phyloP scores from a whole-genome alignment of 345 rosid species.

The Syzygium grande region DNA sequence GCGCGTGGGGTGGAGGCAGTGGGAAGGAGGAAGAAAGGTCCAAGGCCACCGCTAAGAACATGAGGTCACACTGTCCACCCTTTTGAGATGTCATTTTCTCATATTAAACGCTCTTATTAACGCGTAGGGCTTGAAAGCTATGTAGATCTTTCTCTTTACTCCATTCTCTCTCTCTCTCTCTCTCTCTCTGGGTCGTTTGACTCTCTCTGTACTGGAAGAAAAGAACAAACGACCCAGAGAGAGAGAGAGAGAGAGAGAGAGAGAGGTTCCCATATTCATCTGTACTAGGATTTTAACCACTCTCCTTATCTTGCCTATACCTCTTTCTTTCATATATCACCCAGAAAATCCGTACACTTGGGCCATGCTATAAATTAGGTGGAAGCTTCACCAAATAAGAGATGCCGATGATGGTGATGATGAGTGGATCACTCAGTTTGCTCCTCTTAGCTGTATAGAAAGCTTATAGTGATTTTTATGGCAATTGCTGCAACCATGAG shows the following conservation, averaged over 20 bases:
- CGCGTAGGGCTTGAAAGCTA: conserved; percentile 3
- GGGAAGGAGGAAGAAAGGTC: conserved; percentile 29
- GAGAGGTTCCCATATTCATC: background rate
- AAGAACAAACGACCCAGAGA: background rate
- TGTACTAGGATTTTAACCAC: background rate
- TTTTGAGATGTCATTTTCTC: conserved; percentile 64
- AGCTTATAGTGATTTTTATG: conserved; percentile 24
- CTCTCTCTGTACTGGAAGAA: background rate
- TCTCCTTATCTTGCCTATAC: background rate
- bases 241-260: background rate
- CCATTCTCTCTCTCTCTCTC: background rate
- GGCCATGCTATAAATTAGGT: background rate
- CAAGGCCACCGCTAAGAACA: conserved; percentile 16
- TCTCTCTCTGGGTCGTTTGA: background rate
- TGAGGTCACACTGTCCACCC: conserved; percentile 40
- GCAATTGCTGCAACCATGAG: conserved; percentile 65
- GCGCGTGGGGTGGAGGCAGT: background rate
- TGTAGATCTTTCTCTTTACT: background rate
- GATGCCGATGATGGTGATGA: background rate
- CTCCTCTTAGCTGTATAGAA: background rate
- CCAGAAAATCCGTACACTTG: background rate
- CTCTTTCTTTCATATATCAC: background rate
- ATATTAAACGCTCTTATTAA: conserved; percentile 22
- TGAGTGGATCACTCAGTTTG: background rate
- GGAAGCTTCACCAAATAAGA: background rate